phyloP scores from a whole-genome alignment of 2,329 filamentous ascomycete species.

The Metarhizium album region DNA sequence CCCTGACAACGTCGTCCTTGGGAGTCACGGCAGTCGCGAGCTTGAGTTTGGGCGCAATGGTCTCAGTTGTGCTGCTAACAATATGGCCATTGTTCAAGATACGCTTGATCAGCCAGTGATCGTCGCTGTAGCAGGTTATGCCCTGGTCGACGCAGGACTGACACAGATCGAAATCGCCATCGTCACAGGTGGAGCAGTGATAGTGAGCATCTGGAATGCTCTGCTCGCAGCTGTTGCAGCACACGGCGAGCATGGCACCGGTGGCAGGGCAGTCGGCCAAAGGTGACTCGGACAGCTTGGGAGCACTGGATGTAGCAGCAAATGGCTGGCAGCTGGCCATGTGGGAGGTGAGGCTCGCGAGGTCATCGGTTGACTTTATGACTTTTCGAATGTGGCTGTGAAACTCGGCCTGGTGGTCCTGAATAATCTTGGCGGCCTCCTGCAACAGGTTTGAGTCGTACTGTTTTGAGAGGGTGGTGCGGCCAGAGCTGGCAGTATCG shows the following conservation, averaged over 20 bases:
- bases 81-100: constrained; percentile 68
- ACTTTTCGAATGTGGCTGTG: constrained; percentile 17
- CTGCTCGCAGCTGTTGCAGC: constrained; percentile 82
- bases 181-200: constrained; percentile 88
- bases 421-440: constrained; percentile 17
- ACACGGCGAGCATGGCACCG: constrained; percentile 57
- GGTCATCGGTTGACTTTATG: constrained; percentile 13
- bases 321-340: constrained; percentile 3
- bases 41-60: constrained; percentile 54
- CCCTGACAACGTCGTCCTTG: constrained; percentile 11
- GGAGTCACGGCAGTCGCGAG: constrained; percentile 9
- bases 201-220: constrained; percentile 76
- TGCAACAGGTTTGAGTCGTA: constrained; percentile 16
- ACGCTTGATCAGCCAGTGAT: constrained; percentile 94
- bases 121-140: constrained; percentile 63
- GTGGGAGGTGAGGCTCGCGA: constrained; percentile 5
- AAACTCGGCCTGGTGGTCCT: constrained; percentile 15
- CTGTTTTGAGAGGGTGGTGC: constrained; percentile 14
- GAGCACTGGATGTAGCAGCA: not conserved
- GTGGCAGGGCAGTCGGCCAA: not conserved
- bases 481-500: constrained; percentile 6
- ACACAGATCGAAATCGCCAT: constrained; percentile 92
- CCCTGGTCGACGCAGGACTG: constrained; percentile 64
- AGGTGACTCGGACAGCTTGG: not conserved
- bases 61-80: constrained; percentile 77